phyloP scores from a whole-genome alignment of 2,329 filamentous ascomycete species.

The Xylaria sp. region DNA sequence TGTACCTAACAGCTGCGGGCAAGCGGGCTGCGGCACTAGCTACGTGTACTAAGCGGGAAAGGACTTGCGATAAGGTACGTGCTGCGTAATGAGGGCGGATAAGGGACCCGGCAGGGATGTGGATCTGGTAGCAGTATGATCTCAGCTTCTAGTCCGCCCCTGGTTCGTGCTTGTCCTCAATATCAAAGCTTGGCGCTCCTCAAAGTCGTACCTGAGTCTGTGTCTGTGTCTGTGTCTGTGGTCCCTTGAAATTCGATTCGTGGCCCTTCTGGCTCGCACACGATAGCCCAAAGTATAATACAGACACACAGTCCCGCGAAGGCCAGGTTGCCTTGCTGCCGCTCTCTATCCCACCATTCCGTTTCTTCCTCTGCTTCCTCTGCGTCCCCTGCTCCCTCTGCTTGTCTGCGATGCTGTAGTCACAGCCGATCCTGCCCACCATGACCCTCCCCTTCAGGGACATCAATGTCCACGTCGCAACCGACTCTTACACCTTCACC shows the following conservation, averaged over 20 bases:
- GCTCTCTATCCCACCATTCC: not conserved
- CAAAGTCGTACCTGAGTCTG: too few species aligned
- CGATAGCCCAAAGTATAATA: not conserved
- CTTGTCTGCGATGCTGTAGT: not conserved
- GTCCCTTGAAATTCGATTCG: not conserved
- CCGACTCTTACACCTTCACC: conserved; percentile 93
- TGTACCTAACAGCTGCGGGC: too few species aligned
- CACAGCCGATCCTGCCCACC: too few species aligned
- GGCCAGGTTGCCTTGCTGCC: not conserved
- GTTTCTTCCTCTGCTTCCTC: not conserved
- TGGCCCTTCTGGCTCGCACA: conserved; percentile 15
- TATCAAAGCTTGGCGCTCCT: not conserved
- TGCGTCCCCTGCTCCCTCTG: not conserved
- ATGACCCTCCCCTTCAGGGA: conserved; percentile 77
- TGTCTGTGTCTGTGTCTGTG: not conserved
- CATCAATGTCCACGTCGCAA: conserved; percentile 92
- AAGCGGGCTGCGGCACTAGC: too few species aligned
- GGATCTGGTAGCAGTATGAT: not conserved
- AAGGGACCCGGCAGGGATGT: not conserved
- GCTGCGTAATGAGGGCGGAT: too few species aligned
- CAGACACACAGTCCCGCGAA: not conserved
- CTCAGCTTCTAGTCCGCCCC: not conserved
- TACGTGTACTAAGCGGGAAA: too few species aligned
- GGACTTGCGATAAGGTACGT: too few species aligned
- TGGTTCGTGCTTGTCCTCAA: not conserved